phyloP scores from a whole-genome alignment of 2,329 filamentous ascomycete genomes.

The Pseudofabraea citricarpa region DNA sequence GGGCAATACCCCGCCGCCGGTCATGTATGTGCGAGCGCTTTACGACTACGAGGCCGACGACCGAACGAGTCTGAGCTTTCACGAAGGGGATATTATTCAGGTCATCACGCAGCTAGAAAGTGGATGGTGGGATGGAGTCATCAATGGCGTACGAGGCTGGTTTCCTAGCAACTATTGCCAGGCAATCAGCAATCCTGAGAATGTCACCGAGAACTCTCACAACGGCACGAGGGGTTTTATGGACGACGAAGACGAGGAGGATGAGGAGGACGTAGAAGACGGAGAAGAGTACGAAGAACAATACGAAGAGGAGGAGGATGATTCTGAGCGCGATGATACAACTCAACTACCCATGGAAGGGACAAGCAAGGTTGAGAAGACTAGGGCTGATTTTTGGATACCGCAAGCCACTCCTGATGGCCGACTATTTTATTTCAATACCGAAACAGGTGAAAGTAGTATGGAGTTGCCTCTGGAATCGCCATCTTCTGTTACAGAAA shows the following conservation, averaged over 20 bases:
- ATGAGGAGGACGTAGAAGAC: slow-evolving; percentile 61
- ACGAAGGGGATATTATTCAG: slow-evolving; percentile 94
- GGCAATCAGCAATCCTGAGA: slow-evolving; percentile 72
- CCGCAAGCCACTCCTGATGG: slow-evolving; percentile 94
- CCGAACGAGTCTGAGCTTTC: slow-evolving; percentile 92
- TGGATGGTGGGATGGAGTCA: slow-evolving; percentile 99
- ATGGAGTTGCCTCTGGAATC: slow-evolving; percentile 94
- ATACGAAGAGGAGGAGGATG: slow-evolving; percentile 58
- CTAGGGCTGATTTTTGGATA: slow-evolving; percentile 96
- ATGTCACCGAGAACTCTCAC: slow-evolving; percentile 58
- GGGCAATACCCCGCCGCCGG: slow-evolving; percentile 54
- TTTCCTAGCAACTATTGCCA: slow-evolving; percentile 99
- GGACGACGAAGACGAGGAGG: slow-evolving; percentile 58
- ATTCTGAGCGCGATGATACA: slow-evolving; percentile 55
- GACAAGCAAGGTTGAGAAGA: slow-evolving; percentile 58
- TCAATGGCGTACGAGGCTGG: slow-evolving; percentile 95
- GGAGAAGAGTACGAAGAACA: slow-evolving; percentile 61
- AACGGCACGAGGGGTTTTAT: slow-evolving; percentile 46
- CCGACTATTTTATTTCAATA: slow-evolving; percentile 96
- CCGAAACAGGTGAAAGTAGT: slow-evolving; percentile 88
- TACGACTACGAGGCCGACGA: slow-evolving; percentile 99
- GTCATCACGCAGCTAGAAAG: slow-evolving; percentile 97
- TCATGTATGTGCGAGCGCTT: slow-evolving; percentile 89
- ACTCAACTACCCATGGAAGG: slow-evolving; percentile 64
- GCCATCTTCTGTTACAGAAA: slow-evolving; percentile 73